Conservation (phyloP, 108 stramenopile species). For the Cyclotella cryptica region DNA sequence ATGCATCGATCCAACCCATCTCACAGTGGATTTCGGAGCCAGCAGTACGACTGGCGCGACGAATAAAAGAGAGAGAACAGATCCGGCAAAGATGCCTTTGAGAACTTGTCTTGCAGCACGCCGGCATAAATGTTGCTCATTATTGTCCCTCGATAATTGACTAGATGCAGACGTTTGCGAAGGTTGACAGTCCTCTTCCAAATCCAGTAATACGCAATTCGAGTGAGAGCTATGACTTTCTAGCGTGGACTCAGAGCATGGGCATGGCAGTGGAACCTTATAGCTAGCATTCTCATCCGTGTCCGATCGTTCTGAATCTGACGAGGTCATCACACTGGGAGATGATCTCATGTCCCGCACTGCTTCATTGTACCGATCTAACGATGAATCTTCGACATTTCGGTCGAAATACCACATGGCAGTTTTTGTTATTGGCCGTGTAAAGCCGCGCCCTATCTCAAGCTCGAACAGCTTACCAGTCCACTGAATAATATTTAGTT, state of each 20-base stretch:
- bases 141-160: background rate
- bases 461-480: too few relatives aligned
- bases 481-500: too few relatives aligned
- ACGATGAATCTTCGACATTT: conserved; percentile 25
- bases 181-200: background rate
- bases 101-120: conserved; percentile 2
- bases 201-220: background rate
- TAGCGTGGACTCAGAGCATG: conserved; percentile 19
- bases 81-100: conserved; percentile 17
- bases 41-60: background rate
- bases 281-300: background rate
- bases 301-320: conserved; percentile 6
- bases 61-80: conserved; percentile 1
- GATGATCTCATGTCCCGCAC: conserved; percentile 7
- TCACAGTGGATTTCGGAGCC: conserved; percentile 8
- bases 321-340: background rate
- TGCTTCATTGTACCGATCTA: background rate
- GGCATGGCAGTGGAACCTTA: conserved; percentile 22
- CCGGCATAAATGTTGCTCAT: background rate
- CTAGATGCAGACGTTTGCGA: background rate
- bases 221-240: background rate
- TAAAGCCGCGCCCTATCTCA: background rate
- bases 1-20: conserved; percentile 11
- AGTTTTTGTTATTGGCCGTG: background rate
- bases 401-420: conserved; percentile 27